Base-by-base conservation (phyloP, 495 filamentous ascomycete species). In the Rhypophila decipiens region DNA sequence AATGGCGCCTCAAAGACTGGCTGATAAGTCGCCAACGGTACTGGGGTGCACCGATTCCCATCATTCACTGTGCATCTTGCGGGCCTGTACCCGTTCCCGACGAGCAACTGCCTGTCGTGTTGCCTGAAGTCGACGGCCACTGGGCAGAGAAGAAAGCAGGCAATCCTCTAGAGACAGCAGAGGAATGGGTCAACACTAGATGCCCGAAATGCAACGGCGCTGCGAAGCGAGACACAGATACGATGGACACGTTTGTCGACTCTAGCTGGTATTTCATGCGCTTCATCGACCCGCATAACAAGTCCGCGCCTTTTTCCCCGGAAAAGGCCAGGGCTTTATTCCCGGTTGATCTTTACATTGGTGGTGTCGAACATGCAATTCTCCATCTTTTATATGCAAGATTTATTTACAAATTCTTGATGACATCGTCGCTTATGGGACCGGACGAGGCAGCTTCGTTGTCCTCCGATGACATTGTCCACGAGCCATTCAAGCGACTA, bases 221-320 rank as follows among this genome's bases (percentile, higher is more conserved):
- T 4, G 89, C 88, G 7, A 84, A 79, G 57, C 80, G 89, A 24
- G 89, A 95, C 56, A 95, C 89, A 2, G 89, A 95, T 58, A 95
- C 89, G 0, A 94, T 95, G 89, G 89, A 95, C 62, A 95, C 89
- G 0, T 95, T 95, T 63, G 87, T 95, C 31, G 89, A 95, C 64
- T 91, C 87, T 0, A 91, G 87, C 37, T 95, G 89, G 89, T 95
- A 95, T 60, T 94, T 79, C 53, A 78, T 90, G 71, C 79, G 88
- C 0, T 95, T 86, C 57, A 61, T 83, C 31, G 86, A 91, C 51
- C 63, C 84, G 1, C 65, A 80, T 2, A 90, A 91, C 55, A 58
- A 71, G 31, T 60, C 74, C 11, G 60, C 60, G 11, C 85, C 78
- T 0, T 82, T 94, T 52, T 79, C 76, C 0, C 61, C 80, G 33